A percentile compares a stretch with the other conserved stretches of the same genome.
phyloP scores from a whole-genome alignment of 805 yeast species.

The Metschnikowia proteae region DNA sequence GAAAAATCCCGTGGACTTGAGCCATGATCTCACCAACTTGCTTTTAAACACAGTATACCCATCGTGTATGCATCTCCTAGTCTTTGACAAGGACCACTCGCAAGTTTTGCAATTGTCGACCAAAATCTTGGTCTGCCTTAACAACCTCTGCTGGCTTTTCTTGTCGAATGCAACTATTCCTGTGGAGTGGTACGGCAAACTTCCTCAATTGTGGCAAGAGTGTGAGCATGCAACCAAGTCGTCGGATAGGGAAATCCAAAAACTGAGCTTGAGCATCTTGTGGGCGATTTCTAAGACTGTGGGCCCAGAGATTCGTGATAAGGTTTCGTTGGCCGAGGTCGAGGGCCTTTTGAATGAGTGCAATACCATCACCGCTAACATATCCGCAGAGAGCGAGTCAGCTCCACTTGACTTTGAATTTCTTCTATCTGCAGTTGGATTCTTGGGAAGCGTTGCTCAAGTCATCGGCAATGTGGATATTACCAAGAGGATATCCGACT shows the following conservation, averaged over 20 bases:
- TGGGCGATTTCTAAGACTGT: constrained; percentile 39
- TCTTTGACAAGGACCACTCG: constrained; percentile 29
- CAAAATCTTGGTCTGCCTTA: constrained; percentile 61
- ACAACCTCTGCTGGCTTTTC: constrained; percentile 65
- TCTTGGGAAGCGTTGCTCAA: constrained; percentile 49
- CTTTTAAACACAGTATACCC: constrained; percentile 24
- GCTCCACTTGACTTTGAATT: constrained; percentile 31
- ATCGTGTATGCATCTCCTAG: constrained; percentile 37
- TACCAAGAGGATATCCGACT: constrained; percentile 44
- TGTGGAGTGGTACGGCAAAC: constrained; percentile 36
- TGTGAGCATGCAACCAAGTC: constrained; percentile 12
- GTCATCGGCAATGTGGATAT: constrained; percentile 42
- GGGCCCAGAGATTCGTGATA: constrained; percentile 30
- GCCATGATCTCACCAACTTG: constrained; percentile 17
- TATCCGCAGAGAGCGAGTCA: constrained; percentile 17
- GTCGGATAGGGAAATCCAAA: constrained; percentile 24
- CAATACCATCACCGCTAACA: constrained; percentile 9
- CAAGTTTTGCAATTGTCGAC: constrained; percentile 40
- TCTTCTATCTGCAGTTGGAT: constrained; percentile 46
- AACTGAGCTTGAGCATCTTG: constrained; percentile 31
- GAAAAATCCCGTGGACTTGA: constrained; percentile 21
- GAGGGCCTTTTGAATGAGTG: constrained; percentile 23
- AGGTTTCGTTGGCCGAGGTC: constrained; percentile 26
- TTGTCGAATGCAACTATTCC: constrained; percentile 31
- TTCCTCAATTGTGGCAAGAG: constrained; percentile 30